A percentile compares a stretch with the other conserved stretches of the same genome.
phyloP scores from a whole-genome alignment of 2,329 filamentous ascomycete genomes.

The Pestalotiopsis sp. region DNA sequence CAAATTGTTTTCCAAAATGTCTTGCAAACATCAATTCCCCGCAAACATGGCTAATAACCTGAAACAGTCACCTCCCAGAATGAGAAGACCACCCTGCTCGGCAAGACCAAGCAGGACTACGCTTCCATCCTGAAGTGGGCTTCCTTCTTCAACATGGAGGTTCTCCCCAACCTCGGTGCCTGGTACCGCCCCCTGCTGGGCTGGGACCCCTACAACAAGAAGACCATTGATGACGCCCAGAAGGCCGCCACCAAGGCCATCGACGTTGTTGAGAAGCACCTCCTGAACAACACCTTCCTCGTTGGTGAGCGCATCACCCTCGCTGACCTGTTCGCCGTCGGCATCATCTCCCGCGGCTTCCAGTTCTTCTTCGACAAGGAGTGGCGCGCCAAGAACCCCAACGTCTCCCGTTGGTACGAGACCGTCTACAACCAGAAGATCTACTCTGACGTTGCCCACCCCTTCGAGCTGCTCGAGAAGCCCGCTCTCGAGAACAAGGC shows the following conservation, averaged over 20 bases:
- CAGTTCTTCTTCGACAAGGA: slow-evolving; percentile 91
- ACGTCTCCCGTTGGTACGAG: slow-evolving; percentile 90
- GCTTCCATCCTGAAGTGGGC: slow-evolving; percentile 98
- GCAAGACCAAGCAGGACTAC: slow-evolving; percentile 99
- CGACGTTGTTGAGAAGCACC: slow-evolving; percentile 79
- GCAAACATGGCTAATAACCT: slow-evolving; percentile 20
- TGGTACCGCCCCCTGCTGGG: slow-evolving; percentile 91
- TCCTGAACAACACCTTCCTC: slow-evolving; percentile 92
- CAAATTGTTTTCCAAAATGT: slow-evolving; percentile 26
- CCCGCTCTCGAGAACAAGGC: slow-evolving; percentile 69
- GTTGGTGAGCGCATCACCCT: slow-evolving; percentile 97
- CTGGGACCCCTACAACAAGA: slow-evolving; percentile 92
- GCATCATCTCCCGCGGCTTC: slow-evolving; percentile 84
- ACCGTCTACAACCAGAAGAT: slow-evolving; percentile 92
- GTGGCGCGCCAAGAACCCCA: slow-evolving; percentile 82
- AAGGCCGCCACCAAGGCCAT: slow-evolving; percentile 71
- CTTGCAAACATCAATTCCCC: slow-evolving; percentile 21
- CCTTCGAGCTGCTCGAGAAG: slow-evolving; percentile 80
- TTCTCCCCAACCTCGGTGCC: slow-evolving; percentile 70
- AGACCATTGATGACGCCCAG: slow-evolving; percentile 79
- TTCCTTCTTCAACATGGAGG: slow-evolving; percentile 92
- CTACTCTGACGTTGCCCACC: slow-evolving; percentile 78
- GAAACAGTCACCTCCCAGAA: slow-evolving; percentile 92
- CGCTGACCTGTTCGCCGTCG: slow-evolving; percentile 84
- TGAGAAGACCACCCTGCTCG: slow-evolving; percentile 98